A percentile compares a stretch with the other conserved stretches of the same genome.
Evolutionary conservation across 176 grass and related monocot genomes (phyloP).

Genomic region (Musa beccarii): DNA sequence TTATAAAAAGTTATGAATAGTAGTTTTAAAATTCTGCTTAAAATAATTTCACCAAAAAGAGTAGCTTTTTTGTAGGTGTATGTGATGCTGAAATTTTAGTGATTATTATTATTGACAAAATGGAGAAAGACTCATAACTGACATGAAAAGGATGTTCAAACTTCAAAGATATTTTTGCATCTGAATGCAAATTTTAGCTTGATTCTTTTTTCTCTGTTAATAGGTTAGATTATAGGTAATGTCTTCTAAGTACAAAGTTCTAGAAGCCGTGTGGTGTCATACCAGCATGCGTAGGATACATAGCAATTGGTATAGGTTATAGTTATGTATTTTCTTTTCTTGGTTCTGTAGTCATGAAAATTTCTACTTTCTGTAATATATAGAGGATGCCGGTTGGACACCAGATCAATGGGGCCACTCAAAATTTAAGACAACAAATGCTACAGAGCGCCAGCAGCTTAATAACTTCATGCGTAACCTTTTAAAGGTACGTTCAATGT

Average conservation of each 20-base stretch:
- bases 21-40: no score
- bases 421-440: slow-evolving; percentile 64
- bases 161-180: no score
- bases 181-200: no score
- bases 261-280: background rate
- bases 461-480: slow-evolving; percentile 58
- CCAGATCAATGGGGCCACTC: slow-evolving; percentile 94
- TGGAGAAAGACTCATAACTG: no score
- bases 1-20: no score
- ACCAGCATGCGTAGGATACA: background rate
- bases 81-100: no score
- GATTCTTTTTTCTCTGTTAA: no score
- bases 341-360: background rate
- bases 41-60: no score
- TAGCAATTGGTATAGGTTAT: background rate
- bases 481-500: slow-evolving; percentile 65
- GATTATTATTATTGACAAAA: no score
- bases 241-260: background rate
- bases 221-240: no score
- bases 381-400: slow-evolving; percentile 96
- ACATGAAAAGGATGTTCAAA: no score
- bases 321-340: background rate
- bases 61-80: no score
- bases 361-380: background rate
- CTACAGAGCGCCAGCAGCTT: slow-evolving; percentile 65